phyloP scores from a whole-genome alignment of 1,139 yeast species.

The Nadsonia starkeyi-henricii region DNA sequence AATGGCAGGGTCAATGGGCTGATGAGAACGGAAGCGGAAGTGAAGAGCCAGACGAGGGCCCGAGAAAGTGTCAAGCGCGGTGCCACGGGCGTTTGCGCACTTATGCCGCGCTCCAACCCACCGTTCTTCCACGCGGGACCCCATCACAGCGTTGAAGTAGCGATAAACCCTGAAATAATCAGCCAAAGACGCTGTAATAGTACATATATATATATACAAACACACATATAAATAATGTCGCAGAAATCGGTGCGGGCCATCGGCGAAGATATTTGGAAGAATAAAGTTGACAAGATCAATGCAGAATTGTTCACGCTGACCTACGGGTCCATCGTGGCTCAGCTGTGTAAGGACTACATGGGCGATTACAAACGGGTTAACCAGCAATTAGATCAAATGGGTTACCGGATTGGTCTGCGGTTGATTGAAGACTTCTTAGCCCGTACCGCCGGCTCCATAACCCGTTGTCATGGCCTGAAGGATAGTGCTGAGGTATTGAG shows the following conservation, averaged over 20 bases:
- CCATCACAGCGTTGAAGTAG: too few species aligned
- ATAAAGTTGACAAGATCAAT: slow-evolving; percentile 75
- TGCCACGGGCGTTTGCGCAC: too few species aligned
- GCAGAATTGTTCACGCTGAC: slow-evolving; percentile 86
- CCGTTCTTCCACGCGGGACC: too few species aligned
- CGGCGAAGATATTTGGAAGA: slow-evolving; percentile 92
- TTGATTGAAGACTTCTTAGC: slow-evolving; percentile 89
- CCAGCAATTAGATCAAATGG: slow-evolving; percentile 79
- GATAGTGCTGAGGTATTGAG: slow-evolving; percentile 82
- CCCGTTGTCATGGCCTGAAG: slow-evolving; percentile 63
- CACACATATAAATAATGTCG: neutral
- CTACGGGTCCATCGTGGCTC: slow-evolving; percentile 91
- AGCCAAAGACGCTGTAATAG: too few species aligned
- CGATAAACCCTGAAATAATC: too few species aligned
- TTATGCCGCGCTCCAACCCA: too few species aligned
- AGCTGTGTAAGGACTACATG: slow-evolving; percentile 70
- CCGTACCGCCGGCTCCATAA: slow-evolving; percentile 41
- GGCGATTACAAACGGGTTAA: slow-evolving; percentile 70
- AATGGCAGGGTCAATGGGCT: too few species aligned
- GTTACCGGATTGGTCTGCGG: slow-evolving; percentile 84
- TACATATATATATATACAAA: too few species aligned
- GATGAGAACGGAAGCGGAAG: too few species aligned
- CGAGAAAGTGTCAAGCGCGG: too few species aligned
- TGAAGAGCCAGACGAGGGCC: too few species aligned
- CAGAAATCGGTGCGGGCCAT: slow-evolving; percentile 39